Evolutionary conservation across 1,139 yeast genomes (phyloP).

Genomic region (Hyphopichia fennica): DNA sequence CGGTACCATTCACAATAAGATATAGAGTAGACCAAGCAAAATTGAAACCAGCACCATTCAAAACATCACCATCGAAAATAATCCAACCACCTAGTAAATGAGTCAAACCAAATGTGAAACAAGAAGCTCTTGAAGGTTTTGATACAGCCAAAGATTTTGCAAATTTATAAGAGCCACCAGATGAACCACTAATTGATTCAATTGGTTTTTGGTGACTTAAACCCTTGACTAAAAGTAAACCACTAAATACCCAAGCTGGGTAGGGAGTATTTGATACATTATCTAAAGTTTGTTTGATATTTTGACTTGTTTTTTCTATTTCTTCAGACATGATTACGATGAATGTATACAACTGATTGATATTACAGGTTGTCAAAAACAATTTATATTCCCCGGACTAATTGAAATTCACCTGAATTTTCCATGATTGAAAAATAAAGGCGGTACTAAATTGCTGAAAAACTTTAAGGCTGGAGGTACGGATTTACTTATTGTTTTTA

Average conservation of each 20-base stretch:
- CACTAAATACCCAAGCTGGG: constrained; percentile 51
- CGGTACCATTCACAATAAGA: constrained; percentile 69
- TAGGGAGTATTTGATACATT: constrained; percentile 47
- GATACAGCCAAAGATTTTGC: constrained; percentile 25
- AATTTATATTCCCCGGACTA: no score
- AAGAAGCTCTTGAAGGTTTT: constrained; percentile 38
- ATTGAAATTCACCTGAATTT: no score
- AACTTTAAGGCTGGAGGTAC: neutral
- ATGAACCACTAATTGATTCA: constrained; percentile 18
- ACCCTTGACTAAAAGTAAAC: constrained; percentile 46
- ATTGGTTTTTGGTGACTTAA: constrained; percentile 24
- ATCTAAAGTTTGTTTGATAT: constrained; percentile 13
- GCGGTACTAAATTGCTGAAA: no score
- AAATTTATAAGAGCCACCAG: constrained; percentile 31
- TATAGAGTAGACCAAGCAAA: constrained; percentile 87
- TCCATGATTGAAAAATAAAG: no score
- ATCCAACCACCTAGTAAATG: constrained; percentile 80
- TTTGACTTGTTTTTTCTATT: neutral
- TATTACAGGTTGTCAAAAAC: no score
- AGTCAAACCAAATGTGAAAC: constrained; percentile 63
- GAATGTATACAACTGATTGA: no score
- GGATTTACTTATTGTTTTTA: neutral
- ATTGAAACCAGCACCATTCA: constrained; percentile 84
- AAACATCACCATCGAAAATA: constrained; percentile 75
- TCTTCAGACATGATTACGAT: neutral